phyloP scores from a whole-genome alignment of 176 grass and related monocot species.

The Musa acuminata region DNA sequence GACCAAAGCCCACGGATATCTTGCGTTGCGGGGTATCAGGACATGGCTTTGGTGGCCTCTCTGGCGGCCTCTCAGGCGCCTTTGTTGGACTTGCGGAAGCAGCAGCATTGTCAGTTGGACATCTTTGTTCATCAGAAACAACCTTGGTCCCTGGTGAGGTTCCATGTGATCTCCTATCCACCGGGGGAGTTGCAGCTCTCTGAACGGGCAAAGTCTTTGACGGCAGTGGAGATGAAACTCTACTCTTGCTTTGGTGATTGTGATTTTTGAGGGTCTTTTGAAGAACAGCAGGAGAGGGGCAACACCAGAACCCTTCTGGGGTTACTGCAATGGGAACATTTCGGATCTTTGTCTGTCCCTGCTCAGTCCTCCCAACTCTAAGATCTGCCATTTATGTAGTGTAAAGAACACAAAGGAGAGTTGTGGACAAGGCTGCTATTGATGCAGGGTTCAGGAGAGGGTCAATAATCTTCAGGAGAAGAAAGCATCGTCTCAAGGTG shows the following conservation, averaged over 20 bases:
- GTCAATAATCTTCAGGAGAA: not conserved
- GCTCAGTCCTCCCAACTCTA: constrained; percentile 29
- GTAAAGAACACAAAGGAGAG: not conserved
- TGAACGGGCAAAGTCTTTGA: not conserved
- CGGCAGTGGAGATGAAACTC: constrained; percentile 7
- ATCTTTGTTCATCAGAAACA: constrained; percentile 12
- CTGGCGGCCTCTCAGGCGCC: constrained; percentile 7
- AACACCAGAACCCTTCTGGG: constrained; percentile 89
- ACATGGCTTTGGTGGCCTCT: not conserved
- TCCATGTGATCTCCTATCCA: not conserved
- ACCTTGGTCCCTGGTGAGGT: not conserved
- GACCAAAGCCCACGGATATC: constrained; percentile 77
- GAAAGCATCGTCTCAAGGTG: not conserved
- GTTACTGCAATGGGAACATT: constrained; percentile 81
- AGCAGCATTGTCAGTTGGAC: not conserved
- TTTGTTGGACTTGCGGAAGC: constrained; percentile 6
- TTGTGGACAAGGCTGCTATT: not conserved
- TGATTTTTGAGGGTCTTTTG: constrained; percentile 79
- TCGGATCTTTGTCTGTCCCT: constrained; percentile 27
- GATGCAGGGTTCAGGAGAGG: not conserved
- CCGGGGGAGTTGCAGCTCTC: not conserved
- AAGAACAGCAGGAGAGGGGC: constrained; percentile 71
- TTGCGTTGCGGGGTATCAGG: constrained; percentile 34
- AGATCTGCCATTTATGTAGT: constrained; percentile 29
- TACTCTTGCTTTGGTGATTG: constrained; percentile 32